Conservation (phyloP, 2,329 filamentous ascomycete genomes). For the Rhinocladiella similis region DNA sequence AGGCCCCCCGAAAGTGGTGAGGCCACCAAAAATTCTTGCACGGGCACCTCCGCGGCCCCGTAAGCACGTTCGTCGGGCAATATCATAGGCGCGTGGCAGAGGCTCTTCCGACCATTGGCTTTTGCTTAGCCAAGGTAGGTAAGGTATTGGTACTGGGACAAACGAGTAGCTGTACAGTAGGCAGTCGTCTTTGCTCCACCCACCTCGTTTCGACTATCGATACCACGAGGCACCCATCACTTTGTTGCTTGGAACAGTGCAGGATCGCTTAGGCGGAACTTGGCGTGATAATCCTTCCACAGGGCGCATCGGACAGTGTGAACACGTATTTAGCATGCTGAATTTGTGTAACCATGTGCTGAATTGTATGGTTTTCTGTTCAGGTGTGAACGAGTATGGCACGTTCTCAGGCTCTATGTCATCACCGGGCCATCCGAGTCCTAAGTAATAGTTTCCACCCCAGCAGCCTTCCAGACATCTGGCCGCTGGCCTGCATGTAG, state of each 20-base stretch:
- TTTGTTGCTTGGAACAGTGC: neutral
- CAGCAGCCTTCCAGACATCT: constrained; percentile 45
- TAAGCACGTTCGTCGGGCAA: neutral
- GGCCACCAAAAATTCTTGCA: constrained; percentile 1
- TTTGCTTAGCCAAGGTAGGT: neutral
- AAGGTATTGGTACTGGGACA: no score
- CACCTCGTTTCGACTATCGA: neutral
- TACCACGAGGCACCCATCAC: neutral
- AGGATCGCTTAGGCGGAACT: no score
- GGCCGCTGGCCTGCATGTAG: constrained; percentile 46
- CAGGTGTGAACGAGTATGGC: neutral
- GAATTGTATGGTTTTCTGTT: constrained; percentile 3
- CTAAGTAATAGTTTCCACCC: constrained; percentile 36
- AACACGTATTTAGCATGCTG: neutral
- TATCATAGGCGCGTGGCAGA: neutral
- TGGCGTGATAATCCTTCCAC: no score
- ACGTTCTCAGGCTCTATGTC: neutral
- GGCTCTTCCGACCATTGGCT: neutral
- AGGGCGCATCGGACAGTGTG: neutral
- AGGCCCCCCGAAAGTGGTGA: neutral
- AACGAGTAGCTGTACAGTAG: no score
- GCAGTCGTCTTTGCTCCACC: neutral
- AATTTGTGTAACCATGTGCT: constrained; percentile 9
- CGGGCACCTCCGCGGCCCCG: constrained; percentile 22
- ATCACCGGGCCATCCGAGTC: neutral